Conservation (phyloP, 306 rosid genomes). For the Oxytropis ochrocephala region DNA sequence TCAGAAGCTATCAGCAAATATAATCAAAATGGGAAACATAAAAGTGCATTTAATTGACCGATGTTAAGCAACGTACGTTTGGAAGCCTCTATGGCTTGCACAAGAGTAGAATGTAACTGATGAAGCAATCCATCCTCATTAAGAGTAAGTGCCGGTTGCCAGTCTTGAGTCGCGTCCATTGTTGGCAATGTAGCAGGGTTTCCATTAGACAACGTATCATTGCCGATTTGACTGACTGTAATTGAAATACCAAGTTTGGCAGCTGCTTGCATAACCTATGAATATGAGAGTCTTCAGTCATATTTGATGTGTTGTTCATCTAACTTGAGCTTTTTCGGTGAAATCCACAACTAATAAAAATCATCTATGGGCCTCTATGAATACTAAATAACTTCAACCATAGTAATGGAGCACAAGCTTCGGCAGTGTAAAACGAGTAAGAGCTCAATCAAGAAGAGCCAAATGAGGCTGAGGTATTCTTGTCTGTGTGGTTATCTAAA, state of each 20-base stretch:
- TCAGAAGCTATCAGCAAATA: slow-evolving; percentile 2
- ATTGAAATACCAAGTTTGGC: slow-evolving; percentile 74
- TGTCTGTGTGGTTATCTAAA: neutral
- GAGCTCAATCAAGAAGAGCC: neutral
- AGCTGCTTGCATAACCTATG: slow-evolving; percentile 78
- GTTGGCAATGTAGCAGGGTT: slow-evolving; percentile 47
- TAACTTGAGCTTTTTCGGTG: neutral
- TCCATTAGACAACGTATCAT: slow-evolving; percentile 47
- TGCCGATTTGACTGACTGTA: slow-evolving; percentile 67
- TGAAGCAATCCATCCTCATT: slow-evolving; percentile 87
- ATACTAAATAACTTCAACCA: neutral
- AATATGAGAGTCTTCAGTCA: slow-evolving; percentile 1
- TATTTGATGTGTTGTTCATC: slow-evolving; percentile 9
- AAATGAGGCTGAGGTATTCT: neutral
- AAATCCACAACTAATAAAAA: slow-evolving; percentile 7
- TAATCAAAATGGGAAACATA: slow-evolving; percentile 14
- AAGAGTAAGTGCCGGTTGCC: slow-evolving; percentile 71
- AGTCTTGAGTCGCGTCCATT: slow-evolving; percentile 60
- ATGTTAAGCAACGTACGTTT: slow-evolving; percentile 38
- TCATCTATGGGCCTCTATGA: neutral
- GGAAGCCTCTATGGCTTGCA: slow-evolving; percentile 80
- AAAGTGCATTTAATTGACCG: slow-evolving; percentile 12
- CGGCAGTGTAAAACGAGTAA: neutral
- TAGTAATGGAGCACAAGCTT: neutral
- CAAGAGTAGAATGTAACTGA: slow-evolving; percentile 70